Percentiles rank a stretch among this genome's conserved stretches.
Conservation (phyloP, 192 early-diverging fungal species). For the Coemansia sp. region DNA sequence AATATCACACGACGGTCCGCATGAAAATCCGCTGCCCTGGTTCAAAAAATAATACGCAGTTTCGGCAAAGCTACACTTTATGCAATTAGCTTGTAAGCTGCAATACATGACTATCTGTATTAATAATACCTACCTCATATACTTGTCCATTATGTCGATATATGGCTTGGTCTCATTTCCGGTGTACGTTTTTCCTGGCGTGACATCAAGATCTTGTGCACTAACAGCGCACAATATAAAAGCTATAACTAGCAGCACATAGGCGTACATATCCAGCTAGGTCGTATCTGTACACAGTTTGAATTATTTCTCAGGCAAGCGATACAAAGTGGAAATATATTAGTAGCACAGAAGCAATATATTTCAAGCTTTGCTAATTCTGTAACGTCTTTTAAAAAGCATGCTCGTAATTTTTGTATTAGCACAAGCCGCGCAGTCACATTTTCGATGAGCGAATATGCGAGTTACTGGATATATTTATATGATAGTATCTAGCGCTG, state of each 20-base stretch:
- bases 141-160: conserved; percentile 39
- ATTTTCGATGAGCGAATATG: background rate
- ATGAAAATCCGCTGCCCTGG: conserved; percentile 39
- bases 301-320: background rate
- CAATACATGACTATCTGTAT: background rate
- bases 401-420: background rate
- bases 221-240: background rate
- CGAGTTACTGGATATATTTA: conserved; percentile 4
- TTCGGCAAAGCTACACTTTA: conserved; percentile 35
- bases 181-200: conserved; percentile 39
- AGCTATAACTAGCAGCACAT: background rate
- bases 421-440: background rate
- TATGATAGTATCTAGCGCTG: background rate
- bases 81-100: too few species aligned
- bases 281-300: background rate
- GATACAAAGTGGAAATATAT: background rate
- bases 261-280: background rate
- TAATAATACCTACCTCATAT: conserved; percentile 43
- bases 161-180: conserved; percentile 36
- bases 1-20: conserved; percentile 24
- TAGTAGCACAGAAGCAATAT: background rate
- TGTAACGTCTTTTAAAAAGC: background rate
- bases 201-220: conserved; percentile 39
- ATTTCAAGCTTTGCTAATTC: background rate
- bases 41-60: conserved; percentile 40